phyloP scores from a whole-genome alignment of 1,284 basidiomycete species.

The Rhizoctonia solani region DNA sequence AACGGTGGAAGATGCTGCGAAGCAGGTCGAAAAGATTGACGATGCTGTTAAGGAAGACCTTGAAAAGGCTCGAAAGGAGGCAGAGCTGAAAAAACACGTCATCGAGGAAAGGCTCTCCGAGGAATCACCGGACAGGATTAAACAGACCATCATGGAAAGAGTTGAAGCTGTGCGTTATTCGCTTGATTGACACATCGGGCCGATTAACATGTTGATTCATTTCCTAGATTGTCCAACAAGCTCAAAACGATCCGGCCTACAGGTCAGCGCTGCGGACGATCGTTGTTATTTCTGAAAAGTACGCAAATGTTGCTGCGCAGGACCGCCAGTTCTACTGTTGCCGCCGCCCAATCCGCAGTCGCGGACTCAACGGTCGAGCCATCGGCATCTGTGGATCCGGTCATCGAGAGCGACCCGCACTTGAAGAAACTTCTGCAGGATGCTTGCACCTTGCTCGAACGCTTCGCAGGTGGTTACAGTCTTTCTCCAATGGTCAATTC shows the following conservation, averaged over 20 bases:
- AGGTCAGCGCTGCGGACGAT: constrained; percentile 50
- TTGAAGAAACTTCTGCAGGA: constrained; percentile 46
- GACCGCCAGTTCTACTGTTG: constrained; percentile 37
- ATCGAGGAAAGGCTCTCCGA: constrained; percentile 38
- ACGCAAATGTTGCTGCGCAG: constrained; percentile 46
- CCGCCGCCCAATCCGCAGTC: constrained; percentile 26
- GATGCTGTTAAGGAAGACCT: constrained; percentile 33
- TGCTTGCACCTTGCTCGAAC: constrained; percentile 50
- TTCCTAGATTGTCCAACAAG: constrained; percentile 49
- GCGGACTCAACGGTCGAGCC: constrained; percentile 38
- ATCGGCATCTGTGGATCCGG: constrained; percentile 39
- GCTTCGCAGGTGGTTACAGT: constrained; percentile 49
- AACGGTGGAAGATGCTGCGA: constrained; percentile 28
- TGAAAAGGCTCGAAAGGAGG: constrained; percentile 35
- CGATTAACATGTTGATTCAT: neutral
- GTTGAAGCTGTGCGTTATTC: constrained; percentile 49
- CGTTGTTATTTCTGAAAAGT: constrained; percentile 50
- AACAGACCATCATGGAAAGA: constrained; percentile 46
- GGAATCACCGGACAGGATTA: constrained; percentile 44
- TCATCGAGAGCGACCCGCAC: constrained; percentile 44
- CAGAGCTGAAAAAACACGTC: constrained; percentile 40
- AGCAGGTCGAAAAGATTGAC: constrained; percentile 22
- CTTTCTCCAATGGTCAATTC: constrained; percentile 47
- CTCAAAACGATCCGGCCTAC: constrained; percentile 49
- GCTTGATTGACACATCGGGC: neutral